Evolutionary conservation across 495 filamentous ascomycete genomes (phyloP).

Genomic region (Alectoria sarmentosa): DNA sequence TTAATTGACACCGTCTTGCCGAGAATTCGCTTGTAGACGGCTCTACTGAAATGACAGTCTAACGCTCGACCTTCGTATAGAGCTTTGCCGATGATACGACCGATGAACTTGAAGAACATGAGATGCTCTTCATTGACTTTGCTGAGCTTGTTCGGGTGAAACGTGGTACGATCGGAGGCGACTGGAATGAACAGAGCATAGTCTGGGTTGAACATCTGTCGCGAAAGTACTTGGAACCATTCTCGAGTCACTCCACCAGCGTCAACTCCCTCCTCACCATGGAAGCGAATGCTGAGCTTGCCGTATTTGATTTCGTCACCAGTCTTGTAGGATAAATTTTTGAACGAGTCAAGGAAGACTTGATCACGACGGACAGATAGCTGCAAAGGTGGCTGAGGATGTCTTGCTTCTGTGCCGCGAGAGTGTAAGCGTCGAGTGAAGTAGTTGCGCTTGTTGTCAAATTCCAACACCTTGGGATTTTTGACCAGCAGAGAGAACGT

Average conservation of each 20-base stretch:
- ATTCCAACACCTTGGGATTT: constrained; percentile 97
- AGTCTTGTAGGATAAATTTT: constrained; percentile 87
- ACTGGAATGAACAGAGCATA: constrained; percentile 96
- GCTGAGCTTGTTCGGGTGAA: constrained; percentile 94
- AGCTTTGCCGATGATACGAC: constrained; percentile 96
- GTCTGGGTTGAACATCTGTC: constrained; percentile 99
- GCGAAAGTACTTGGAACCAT: constrained; percentile 97
- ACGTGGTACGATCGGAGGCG: constrained; percentile 95
- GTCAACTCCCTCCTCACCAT: constrained; percentile 95
- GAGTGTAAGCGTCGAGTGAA: constrained; percentile 89
- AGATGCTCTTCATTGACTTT: constrained; percentile 92
- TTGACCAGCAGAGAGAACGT: constrained; percentile 93
- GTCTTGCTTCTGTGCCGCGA: constrained; percentile 56
- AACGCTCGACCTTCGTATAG: constrained; percentile 93
- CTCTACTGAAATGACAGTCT: constrained; percentile 97
- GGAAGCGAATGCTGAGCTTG: constrained; percentile 95
- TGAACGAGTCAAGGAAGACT: constrained; percentile 98
- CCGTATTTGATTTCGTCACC: constrained; percentile 97
- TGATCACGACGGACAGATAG: constrained; percentile 86
- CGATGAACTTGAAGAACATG: constrained; percentile 99
- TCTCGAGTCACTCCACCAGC: constrained; percentile 96
- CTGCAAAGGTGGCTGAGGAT: constrained; percentile 71
- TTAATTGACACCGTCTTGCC: constrained; percentile 93
- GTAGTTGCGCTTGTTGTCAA: constrained; percentile 99
- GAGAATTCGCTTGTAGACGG: constrained; percentile 95